Evolutionary conservation across 164 flowering plant genomes (phyloP), one percentile per base, ranked within the genome.

Genomic region (Aristolochia californica): DNA sequence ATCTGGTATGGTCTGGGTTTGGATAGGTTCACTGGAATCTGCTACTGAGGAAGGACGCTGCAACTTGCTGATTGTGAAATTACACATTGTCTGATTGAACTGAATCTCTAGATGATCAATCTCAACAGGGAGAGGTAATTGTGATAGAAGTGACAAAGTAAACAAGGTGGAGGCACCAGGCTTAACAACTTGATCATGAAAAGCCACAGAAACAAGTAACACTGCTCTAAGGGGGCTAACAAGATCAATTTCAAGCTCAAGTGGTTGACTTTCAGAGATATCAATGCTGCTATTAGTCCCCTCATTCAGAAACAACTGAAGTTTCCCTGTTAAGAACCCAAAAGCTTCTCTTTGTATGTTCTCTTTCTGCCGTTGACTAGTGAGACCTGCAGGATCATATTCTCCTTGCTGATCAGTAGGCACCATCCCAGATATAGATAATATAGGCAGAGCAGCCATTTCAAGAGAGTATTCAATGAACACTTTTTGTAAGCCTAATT

Each of bases 401-500:
- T 80, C 83, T 49, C 63, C 62, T 68, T 73, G 78, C 16, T 25
- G 47, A 54, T 70, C 55, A n/a, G 51, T 64, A 49, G 70, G 57
- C 43, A 56, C 68, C 12, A 44, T 45, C 44, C 28, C 65, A 55
- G 34, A 55, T 57, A 45, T 69, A 67, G 77, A 74, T 59, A 74
- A 62, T 49, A 82, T 71, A 4, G 99, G 99, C 73, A 94, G 45
- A 9, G 99, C 85, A 75, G 99, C 95, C 96, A 94, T 87, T 77
- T 94, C 95, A 70, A 94, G 89, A 56, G 99, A 94, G 66, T 80
- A 83, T 73, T 90, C 97, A 0, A 88, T 57, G 68, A 87, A 88
- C 58, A 84, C 90, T 66, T 81, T 84, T 22, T 76, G 68, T 12
- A 68, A 67, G 48, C 74, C 76, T 13, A 68, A 65, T 64, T 64